Evolutionary conservation across 345 rosid genomes (phyloP).

Genomic region (Salix exigua): DNA sequence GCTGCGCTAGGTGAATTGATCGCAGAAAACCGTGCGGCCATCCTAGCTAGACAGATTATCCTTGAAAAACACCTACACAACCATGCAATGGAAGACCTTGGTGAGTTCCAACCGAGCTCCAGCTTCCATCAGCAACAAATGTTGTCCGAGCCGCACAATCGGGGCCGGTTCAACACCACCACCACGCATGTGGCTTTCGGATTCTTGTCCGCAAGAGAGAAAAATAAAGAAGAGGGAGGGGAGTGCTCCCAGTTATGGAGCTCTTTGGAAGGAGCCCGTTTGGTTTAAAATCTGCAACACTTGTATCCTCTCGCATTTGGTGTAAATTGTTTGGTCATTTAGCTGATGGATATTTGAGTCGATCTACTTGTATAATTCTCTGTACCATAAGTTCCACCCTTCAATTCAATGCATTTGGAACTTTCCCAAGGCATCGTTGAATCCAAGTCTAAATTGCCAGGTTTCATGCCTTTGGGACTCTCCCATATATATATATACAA

Average conservation of each 20-base stretch:
- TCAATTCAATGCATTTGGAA: neutral
- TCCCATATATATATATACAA: neutral
- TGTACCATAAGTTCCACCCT: neutral
- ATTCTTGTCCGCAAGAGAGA: slow-evolving; percentile 22
- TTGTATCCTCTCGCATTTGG: neutral
- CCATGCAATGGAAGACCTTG: slow-evolving; percentile 7
- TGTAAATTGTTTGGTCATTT: neutral
- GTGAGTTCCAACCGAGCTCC: slow-evolving; percentile 11
- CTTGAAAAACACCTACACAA: slow-evolving; percentile 20
- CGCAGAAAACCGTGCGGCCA: slow-evolving; percentile 45
- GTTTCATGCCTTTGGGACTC: neutral
- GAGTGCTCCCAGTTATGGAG: slow-evolving; percentile 38
- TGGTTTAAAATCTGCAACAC: slow-evolving; percentile 2
- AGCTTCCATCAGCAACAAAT: slow-evolving; percentile 10
- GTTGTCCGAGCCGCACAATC: slow-evolving; percentile 13
- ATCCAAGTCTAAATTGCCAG: too few relatives aligned
- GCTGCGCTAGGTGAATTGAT: slow-evolving; percentile 50
- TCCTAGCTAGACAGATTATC: slow-evolving; percentile 33
- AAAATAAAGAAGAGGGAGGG: slow-evolving; percentile 30
- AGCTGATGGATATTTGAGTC: neutral
- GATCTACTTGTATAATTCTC: neutral
- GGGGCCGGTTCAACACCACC: slow-evolving; percentile 25
- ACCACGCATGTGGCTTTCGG: slow-evolving; percentile 39
- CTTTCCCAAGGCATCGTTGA: too few relatives aligned
- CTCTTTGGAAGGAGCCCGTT: slow-evolving; percentile 23